Base-by-base conservation (phyloP, 139 green algal genomes). In the Mychonastes homosphaera region DNA sequence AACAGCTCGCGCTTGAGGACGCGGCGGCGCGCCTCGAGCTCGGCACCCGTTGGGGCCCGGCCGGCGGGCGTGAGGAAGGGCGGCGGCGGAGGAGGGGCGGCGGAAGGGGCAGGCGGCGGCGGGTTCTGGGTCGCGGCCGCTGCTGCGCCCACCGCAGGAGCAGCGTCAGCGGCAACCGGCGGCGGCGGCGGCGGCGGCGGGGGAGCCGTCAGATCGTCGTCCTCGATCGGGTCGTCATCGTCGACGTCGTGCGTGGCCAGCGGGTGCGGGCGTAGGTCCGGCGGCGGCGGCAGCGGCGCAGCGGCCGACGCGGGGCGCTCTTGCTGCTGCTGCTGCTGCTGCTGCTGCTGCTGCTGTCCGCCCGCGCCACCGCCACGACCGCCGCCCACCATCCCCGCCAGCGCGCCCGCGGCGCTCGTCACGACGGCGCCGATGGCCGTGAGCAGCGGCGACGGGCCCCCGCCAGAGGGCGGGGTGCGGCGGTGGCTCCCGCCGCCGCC, bases 1-100 rank as follows among this genome's bases (percentile, higher is more conserved):
- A 49, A 36, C 26, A 65, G 58, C 39, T 48, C 58, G 15, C 41
- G 38, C 18, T 58, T 65, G 24, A 65, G 48, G 34, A 65, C 58
- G 3, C 44, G 58, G 33, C 41, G 39, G 24, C 58, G 58, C 58
- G 46, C 34, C 35, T 29, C 2, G 21, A 65, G 58, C 47, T 65
- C 5, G 2, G 21, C 18, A 3, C 50, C 1, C 21, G 47, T 58
- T n/a, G 58, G 58, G 21, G 44, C 48, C 9, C 33, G 32, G 2
- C 58, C 58, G 48, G 57, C 58, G 4, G 58, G 9, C 23, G 58
- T 65, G 10, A 30, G 13, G 2, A 44, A 47, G 16, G 45, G 15
- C 15, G 45, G 43, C 43, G 43, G 18, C 43, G 43, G 12, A 6
- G 6, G 43, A 16, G 9, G 12, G 18, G 43, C 6, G 10, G 43